Evolutionary conservation across 2,329 filamentous ascomycete genomes (phyloP), one percentile per base, ranked within the genome.

Genomic region (Mariannaea sp.): DNA sequence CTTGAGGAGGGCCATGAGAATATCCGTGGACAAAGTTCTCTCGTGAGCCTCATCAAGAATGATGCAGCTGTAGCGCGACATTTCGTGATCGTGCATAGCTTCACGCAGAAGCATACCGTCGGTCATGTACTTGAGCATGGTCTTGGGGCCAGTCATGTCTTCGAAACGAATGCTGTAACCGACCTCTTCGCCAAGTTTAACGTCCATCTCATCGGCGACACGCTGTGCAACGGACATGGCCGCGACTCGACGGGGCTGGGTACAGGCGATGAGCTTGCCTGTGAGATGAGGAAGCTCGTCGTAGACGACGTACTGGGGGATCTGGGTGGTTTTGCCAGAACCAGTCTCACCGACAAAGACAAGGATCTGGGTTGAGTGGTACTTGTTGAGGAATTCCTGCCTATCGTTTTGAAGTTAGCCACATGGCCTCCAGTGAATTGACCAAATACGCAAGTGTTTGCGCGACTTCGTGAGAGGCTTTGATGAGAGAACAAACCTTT

Each of bases 91-190:
- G 74, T 97, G 87, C 87, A 99, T 96, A 52, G 94, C 92, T 75
- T 99, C 94, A 68, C 94, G 82, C 68, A 97, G 81, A 67, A 99
- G 85, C 88, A 99, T 97, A 84, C 95, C 95, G 70, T 99, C 94
- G 38, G 95, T 99, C 94, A 99, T 99, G 80, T 99, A 99, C 79
- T 99, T 99, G 70, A 99, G 84, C 56, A 95, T 84, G 1, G 94
- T 99, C 73, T 90, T 92, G 53, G 86, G 84, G 44, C 89, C 84
- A 1, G 94, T 97, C 77, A 86, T 89, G 72, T 99, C 94, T 75
- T 99, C 95, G 74, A 99, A 99, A 80, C 94, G 91, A 72, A 99
- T 97, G 73, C 90, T 97, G 78, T 97, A 99, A 73, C 94, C 94
- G 49, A 99, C 92, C 75, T 97, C 93, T 62, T 97, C 86, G 55